A percentile compares a stretch with the other conserved stretches of the same genome.
These are phyloP conservation scores for Colletotrichum theobromicola DNA, from an alignment of 2,329 filamentous ascomycete genomes.

Conservation along the genomic window DNA sequence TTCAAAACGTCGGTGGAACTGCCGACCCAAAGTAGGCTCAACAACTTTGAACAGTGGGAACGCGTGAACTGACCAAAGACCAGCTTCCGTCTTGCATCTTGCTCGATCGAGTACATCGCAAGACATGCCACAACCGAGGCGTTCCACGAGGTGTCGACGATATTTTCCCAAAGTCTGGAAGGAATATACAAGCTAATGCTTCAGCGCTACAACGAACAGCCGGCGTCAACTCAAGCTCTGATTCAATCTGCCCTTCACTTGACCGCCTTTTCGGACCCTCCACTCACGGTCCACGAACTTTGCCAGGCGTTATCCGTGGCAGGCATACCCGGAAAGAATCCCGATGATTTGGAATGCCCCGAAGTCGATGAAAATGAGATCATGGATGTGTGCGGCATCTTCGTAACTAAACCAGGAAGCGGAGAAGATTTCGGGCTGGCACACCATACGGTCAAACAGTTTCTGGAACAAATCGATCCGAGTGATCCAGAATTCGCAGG, in stretches of 20 bases:
- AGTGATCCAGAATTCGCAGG: neutral
- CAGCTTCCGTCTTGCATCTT: neutral
- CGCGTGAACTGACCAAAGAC: rapidly evolving
- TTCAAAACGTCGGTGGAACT: neutral
- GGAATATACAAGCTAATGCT: neutral
- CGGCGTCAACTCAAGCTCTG: neutral
- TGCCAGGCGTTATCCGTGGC: neutral
- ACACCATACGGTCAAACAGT: neutral
- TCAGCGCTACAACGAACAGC: neutral
- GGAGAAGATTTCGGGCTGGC: neutral
- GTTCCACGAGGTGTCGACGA: neutral
- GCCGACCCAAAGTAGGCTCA: neutral
- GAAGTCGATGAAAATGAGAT: neutral
- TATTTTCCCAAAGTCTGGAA: neutral
- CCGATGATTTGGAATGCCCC: neutral
- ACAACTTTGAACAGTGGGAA: neutral
- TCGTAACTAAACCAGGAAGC: neutral
- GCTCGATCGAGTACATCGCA: neutral
- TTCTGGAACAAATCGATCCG: neutral
- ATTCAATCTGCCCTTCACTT: neutral
- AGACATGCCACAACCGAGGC: neutral
- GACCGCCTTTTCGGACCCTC: too few relatives aligned
- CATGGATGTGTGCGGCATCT: neutral
- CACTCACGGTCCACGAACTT: neutral
- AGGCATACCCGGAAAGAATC: neutral